Conservation (phyloP, 2,329 filamentous ascomycete species). For the Ophiostoma sp. region DNA sequence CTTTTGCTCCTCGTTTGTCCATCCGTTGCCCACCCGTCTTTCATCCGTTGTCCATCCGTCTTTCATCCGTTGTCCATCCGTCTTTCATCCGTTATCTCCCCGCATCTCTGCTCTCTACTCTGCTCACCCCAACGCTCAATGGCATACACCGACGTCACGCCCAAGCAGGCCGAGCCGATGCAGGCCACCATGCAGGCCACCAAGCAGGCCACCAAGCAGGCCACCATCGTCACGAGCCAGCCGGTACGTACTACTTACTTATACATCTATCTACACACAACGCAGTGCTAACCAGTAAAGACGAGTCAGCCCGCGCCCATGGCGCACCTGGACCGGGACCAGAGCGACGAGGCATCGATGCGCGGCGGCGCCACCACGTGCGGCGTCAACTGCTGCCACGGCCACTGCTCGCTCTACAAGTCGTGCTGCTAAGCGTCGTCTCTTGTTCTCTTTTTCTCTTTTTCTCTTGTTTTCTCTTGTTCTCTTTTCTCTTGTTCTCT, state of each 20-base stretch:
- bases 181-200: neutral
- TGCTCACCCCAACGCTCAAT: no score
- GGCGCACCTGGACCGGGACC: neutral
- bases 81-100: no score
- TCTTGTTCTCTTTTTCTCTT: neutral
- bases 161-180: conserved; percentile 8
- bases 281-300: neutral
- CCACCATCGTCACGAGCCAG: neutral
- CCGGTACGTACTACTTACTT: neutral
- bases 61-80: no score
- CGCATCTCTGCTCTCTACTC: no score
- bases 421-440: conserved; percentile 7
- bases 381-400: conserved; percentile 14
- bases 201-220: neutral
- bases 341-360: neutral
- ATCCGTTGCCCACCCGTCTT: no score
- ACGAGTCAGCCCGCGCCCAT: neutral
- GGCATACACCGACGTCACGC: conserved; percentile 8
- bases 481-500: no score
- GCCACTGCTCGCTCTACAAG: conserved; percentile 9
- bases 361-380: conserved; percentile 11
- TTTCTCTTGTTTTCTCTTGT: neutral
- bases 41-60: no score
- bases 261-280: neutral
- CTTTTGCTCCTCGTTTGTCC: no score